phyloP scores from a whole-genome alignment of 1,284 basidiomycete genomes.

The Ustilago crameri region DNA sequence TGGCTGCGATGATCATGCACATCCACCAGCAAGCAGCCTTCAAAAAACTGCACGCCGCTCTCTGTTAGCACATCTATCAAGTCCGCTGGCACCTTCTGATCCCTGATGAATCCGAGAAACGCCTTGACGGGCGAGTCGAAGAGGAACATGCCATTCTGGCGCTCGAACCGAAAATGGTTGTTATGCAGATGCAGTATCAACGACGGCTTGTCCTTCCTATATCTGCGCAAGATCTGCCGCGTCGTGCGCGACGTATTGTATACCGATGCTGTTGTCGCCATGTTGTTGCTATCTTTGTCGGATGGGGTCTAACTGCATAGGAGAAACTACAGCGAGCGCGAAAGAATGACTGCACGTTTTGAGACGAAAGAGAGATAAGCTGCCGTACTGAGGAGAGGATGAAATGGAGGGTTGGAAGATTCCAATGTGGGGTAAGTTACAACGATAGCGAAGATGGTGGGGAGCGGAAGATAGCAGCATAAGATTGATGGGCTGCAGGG shows the following conservation, averaged over 20 bases:
- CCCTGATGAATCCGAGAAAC: slow-evolving; percentile 59
- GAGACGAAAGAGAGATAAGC: too few species aligned
- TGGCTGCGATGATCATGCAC: slow-evolving; percentile 64
- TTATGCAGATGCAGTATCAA: slow-evolving; percentile 63
- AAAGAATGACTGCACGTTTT: too few species aligned
- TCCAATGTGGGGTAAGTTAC: background rate
- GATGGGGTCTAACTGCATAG: background rate
- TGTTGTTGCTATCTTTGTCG: slow-evolving; percentile 12
- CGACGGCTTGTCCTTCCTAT: slow-evolving; percentile 62
- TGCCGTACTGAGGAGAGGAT: too few species aligned
- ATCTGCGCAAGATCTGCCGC: slow-evolving; percentile 62
- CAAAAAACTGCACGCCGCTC: slow-evolving; percentile 61
- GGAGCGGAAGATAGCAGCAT: slow-evolving; percentile 3
- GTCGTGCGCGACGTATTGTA: slow-evolving; percentile 65
- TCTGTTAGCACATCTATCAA: slow-evolving; percentile 62
- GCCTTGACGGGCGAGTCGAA: slow-evolving; percentile 64
- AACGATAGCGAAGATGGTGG: slow-evolving; percentile 1
- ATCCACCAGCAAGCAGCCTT: slow-evolving; percentile 64
- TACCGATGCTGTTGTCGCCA: slow-evolving; percentile 65
- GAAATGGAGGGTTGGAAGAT: too few species aligned
- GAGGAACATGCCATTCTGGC: slow-evolving; percentile 63
- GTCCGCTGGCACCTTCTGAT: slow-evolving; percentile 62
- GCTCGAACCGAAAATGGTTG: slow-evolving; percentile 63
- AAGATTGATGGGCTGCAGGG: slow-evolving; percentile 24
- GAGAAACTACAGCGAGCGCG: too few species aligned